Evolutionary conservation across 495 filamentous ascomycete species (phyloP), one percentile per base, ranked within the genome.

Genomic region (Aspergillus steynii): DNA sequence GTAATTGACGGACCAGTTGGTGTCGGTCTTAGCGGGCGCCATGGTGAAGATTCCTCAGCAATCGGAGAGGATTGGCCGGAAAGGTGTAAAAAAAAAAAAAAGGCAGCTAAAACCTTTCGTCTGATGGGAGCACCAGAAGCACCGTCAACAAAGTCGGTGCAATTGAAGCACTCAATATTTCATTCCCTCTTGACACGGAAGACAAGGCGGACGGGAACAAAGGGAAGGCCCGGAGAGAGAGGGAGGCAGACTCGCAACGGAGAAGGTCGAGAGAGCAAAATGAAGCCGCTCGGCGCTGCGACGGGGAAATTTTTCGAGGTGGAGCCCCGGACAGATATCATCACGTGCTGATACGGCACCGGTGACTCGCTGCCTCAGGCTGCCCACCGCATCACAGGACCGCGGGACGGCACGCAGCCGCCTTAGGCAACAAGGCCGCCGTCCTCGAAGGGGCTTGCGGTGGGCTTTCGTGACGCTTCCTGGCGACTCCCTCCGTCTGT

Each of bases 1-100:
- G 71, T 91, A 97, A 55, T 89, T 79, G 71, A 89, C 86, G 50
- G 90, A 85, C 93, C 93, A 96, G 71, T 83, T 76, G 34, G 88
- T 90, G 61, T 77, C 83, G 81, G 91, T 94, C 56, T 74, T 77
- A 45, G 74, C 64, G 61, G 76, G 71, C 42, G 77, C 74, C 79
- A 82, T 82, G 67, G 59, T 69, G 68, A 37, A 54, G 7, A 53
- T 31, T 50, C 8, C 29, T 31, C 28, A 45, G 27, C 9, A 20
- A 45, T 29, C n/a, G 27, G 15, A 34, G 46, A 50, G 46, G 46
- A 14, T 56, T 58, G 55, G 55, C 54, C 62, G 59, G 57, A 60
- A 59, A 54, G 50, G 53, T 58, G 58, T 60, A 65, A 58, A 61
- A 64, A 28, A 56, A 61, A 58, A 55, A 67, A 65, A 60, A 46